Evolutionary conservation across 164 flowering plant genomes (phyloP).

Genomic region (Macadamia integrifolia): DNA sequence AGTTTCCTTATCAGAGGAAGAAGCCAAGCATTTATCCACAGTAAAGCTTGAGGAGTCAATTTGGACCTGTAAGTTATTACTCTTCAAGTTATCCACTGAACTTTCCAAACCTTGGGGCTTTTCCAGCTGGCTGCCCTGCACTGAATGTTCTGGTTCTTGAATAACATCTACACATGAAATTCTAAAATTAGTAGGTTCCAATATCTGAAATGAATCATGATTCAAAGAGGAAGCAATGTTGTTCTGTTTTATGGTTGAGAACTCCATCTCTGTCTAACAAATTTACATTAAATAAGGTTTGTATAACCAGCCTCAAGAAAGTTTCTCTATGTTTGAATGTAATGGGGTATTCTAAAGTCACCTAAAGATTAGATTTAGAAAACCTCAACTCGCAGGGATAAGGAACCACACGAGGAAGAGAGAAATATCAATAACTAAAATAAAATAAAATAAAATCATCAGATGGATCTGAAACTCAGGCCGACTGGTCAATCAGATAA

Average conservation of each 20-base stretch:
- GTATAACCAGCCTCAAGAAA: no score
- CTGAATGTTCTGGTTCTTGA: slow-evolving; percentile 4
- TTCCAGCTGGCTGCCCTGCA: slow-evolving; percentile 9
- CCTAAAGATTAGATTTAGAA: no score
- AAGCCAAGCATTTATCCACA: neutral
- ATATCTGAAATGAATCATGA: neutral
- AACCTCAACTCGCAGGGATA: no score
- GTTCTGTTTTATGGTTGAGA: neutral
- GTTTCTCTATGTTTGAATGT: no score
- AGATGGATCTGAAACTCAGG: no score
- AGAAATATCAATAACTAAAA: no score
- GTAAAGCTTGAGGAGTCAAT: slow-evolving; percentile 9
- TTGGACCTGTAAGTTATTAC: neutral
- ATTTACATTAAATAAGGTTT: no score
- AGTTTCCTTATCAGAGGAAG: neutral
- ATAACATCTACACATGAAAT: slow-evolving; percentile 15
- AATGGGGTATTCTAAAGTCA: no score
- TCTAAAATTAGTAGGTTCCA: neutral
- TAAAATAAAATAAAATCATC: no score
- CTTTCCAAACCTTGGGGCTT: slow-evolving; percentile 12
- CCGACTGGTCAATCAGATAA: no score
- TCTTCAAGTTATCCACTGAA: slow-evolving; percentile 4
- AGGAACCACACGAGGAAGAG: no score
- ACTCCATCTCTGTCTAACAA: neutral
- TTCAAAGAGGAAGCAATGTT: neutral